Evolutionary conservation across 2,329 filamentous ascomycete species (phyloP).

Genomic region (Aspergillus quadricinctus): DNA sequence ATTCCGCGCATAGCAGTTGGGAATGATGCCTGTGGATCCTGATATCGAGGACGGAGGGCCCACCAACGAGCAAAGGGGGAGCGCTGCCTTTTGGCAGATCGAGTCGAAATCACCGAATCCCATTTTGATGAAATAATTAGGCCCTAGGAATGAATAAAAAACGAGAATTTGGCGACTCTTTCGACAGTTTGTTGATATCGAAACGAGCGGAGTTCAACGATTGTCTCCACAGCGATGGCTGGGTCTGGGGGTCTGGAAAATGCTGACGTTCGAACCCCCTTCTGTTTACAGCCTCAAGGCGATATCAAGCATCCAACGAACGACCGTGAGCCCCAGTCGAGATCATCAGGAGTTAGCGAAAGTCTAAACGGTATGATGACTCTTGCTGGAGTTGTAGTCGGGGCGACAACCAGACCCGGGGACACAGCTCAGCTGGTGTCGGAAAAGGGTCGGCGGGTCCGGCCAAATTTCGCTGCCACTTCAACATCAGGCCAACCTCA

Average conservation of each 20-base stretch:
- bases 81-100: conserved; percentile 78
- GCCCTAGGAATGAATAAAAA: neutral
- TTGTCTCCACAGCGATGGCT: conserved; percentile 32
- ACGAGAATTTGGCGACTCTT: conserved; percentile 12
- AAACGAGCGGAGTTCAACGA: conserved; percentile 14
- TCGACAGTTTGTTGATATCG: conserved; percentile 17
- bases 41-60: conserved; percentile 62
- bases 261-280: conserved; percentile 9
- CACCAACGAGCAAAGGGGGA: conserved; percentile 83
- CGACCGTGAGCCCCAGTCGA: neutral
- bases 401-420: neutral
- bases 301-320: neutral
- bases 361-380: neutral
- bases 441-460: too few species aligned
- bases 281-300: neutral
- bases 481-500: too few species aligned
- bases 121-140: conserved; percentile 37
- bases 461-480: too few species aligned
- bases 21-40: conserved; percentile 73
- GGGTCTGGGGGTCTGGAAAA: conserved; percentile 22
- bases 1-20: conserved; percentile 87
- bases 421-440: too few species aligned
- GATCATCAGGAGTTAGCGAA: neutral
- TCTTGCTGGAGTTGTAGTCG: neutral
- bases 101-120: conserved; percentile 86